Conservation (phyloP, 1,139 yeast species). For the Candida gigantensis region DNA sequence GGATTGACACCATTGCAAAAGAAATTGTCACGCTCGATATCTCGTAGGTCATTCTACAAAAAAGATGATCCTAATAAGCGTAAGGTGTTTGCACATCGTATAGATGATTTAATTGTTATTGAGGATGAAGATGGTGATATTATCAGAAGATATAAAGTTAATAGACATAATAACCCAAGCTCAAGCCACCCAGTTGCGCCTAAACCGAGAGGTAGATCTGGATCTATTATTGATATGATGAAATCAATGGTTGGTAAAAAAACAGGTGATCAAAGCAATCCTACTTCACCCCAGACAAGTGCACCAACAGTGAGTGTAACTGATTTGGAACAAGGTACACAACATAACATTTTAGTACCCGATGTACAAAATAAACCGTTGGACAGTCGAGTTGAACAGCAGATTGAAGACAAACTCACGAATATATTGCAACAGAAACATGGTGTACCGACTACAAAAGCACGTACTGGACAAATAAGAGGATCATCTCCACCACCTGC, state of each 20-base stretch:
- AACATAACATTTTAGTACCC: slow-evolving; percentile 10
- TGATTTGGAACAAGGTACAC: slow-evolving; percentile 14
- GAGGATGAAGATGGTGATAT: slow-evolving; percentile 94
- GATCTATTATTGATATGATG: slow-evolving; percentile 46
- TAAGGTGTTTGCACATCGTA: slow-evolving; percentile 47
- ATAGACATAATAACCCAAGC: no score
- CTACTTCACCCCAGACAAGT: no score
- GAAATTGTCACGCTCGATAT: slow-evolving; percentile 11
- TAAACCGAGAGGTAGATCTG: slow-evolving; percentile 18
- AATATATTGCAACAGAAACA: slow-evolving; percentile 15
- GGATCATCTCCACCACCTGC: no score
- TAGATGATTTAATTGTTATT: slow-evolving; percentile 72
- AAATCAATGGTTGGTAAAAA: slow-evolving; percentile 54
- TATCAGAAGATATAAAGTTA: slow-evolving; percentile 75
- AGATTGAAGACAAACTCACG: slow-evolving; percentile 30
- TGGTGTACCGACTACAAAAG: no score
- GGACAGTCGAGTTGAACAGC: slow-evolving; percentile 20
- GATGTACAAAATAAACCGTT: slow-evolving; percentile 16
- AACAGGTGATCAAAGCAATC: no score
- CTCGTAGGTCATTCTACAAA: slow-evolving; percentile 26
- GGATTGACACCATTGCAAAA: slow-evolving; percentile 7
- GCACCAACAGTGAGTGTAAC: slow-evolving; percentile 12
- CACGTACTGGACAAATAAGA: no score
- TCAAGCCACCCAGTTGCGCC: no score
- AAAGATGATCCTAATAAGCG: slow-evolving; percentile 30